phyloP scores from a whole-genome alignment of 192 early-diverging fungal species.

The Entrophospora sp. region DNA sequence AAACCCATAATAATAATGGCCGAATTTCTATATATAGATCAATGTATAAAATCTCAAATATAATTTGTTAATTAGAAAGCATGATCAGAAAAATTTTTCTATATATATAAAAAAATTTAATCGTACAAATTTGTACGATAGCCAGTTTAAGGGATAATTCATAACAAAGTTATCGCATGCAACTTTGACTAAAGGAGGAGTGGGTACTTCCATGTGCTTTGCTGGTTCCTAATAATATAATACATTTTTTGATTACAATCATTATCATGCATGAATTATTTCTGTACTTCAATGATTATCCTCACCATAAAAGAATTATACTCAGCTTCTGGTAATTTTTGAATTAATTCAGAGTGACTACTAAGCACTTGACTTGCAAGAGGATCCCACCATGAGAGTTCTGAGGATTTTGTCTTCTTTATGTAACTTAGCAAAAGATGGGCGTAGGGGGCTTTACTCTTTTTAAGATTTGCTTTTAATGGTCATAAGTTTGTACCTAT shows the following conservation, averaged over 20 bases:
- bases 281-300: no score
- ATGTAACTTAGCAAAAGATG: background rate
- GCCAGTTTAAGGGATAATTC: no score
- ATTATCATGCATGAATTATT: no score
- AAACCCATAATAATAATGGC: no score
- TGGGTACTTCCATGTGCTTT: background rate
- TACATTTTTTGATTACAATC: no score
- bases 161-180: background rate
- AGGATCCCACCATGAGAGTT: background rate
- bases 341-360: background rate
- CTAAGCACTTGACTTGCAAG: background rate
- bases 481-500: background rate
- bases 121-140: no score
- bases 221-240: background rate
- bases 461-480: slow-evolving; percentile 2
- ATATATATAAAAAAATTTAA: no score
- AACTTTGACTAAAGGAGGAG: background rate
- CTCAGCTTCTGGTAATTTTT: background rate
- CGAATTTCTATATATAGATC: no score
- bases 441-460: background rate
- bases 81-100: no score
- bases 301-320: no score
- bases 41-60: no score
- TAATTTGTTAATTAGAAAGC: no score
- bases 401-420: background rate